Percentiles rank a stretch among this genome's conserved stretches.
Evolutionary conservation across 1,139 yeast genomes (phyloP).

Genomic region (Saccharomyces hybrid): DNA sequence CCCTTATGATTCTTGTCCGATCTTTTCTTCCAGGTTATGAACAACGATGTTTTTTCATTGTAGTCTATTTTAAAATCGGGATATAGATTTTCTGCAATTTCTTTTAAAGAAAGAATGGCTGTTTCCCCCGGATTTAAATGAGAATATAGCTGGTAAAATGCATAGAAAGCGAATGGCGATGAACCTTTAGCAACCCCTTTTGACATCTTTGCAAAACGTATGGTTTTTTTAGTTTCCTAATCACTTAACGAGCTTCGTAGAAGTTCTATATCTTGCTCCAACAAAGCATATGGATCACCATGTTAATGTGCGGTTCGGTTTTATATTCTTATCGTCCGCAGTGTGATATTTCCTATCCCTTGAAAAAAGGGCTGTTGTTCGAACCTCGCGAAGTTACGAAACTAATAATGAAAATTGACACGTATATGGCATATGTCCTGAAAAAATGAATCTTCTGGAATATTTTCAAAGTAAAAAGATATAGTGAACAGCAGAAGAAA

Average conservation of each 20-base stretch:
- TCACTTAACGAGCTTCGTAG: too few relatives aligned
- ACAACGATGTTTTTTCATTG: conserved; percentile 47
- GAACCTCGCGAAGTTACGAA: not conserved
- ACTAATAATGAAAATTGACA: not conserved
- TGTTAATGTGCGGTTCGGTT: too few relatives aligned
- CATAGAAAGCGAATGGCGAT: conserved; percentile 31
- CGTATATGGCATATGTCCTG: not conserved
- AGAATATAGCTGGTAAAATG: conserved; percentile 26
- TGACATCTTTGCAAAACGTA: not conserved
- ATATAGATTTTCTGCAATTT: conserved; percentile 14
- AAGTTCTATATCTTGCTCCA: not conserved
- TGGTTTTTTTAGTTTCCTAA: not conserved
- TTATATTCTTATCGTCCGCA: not conserved
- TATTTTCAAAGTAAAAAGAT: not conserved
- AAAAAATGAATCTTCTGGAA: not conserved
- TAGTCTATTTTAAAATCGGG: conserved; percentile 11
- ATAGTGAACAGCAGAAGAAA: too few relatives aligned
- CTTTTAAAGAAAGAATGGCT: conserved; percentile 10
- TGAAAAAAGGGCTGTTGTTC: not conserved
- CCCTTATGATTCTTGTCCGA: conserved; percentile 10
- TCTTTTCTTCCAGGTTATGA: conserved; percentile 76
- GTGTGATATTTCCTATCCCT: not conserved
- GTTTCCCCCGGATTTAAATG: conserved; percentile 8
- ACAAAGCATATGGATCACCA: too few relatives aligned
- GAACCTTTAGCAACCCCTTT: not conserved